These are phyloP conservation scores for Fagopyrum homotropicum DNA, from an alignment of 148 eudicot genomes.

Conservation along the genomic window DNA sequence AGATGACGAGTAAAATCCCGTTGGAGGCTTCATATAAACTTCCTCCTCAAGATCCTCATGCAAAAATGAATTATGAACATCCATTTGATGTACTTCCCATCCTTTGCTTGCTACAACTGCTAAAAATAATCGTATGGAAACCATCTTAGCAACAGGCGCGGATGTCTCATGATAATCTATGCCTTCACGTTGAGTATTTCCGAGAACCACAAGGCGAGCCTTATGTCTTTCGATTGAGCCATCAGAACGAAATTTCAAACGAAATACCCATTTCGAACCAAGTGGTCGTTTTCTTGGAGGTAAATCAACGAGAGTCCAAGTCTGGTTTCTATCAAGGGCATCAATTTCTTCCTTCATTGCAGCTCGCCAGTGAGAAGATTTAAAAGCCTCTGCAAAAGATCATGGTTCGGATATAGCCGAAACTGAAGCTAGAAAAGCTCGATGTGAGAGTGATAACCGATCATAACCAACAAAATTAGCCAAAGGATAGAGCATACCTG, in stretches of 20 bases:
- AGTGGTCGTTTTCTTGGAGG: not conserved
- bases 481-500: not conserved
- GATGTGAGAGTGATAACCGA: not conserved
- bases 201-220: not conserved
- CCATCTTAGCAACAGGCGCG: not conserved
- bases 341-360: not conserved
- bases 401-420: not conserved
- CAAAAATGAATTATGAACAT: not conserved
- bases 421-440: not conserved
- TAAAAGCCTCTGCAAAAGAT: not conserved
- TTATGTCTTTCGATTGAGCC: not conserved
- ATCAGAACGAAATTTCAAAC: not conserved
- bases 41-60: not conserved
- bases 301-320: not conserved
- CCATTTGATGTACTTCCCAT: not conserved
- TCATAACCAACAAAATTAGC: constrained; percentile 4
- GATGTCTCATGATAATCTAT: not conserved
- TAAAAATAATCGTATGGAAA: not conserved
- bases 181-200: not conserved
- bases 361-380: not conserved
- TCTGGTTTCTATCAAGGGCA: not conserved
- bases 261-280: constrained; percentile 6
- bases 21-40: not conserved
- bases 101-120: not conserved
- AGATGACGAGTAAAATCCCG: not conserved